Base-by-base conservation (phyloP, 495 filamentous ascomycete species). In the Xylaria intraflava region DNA sequence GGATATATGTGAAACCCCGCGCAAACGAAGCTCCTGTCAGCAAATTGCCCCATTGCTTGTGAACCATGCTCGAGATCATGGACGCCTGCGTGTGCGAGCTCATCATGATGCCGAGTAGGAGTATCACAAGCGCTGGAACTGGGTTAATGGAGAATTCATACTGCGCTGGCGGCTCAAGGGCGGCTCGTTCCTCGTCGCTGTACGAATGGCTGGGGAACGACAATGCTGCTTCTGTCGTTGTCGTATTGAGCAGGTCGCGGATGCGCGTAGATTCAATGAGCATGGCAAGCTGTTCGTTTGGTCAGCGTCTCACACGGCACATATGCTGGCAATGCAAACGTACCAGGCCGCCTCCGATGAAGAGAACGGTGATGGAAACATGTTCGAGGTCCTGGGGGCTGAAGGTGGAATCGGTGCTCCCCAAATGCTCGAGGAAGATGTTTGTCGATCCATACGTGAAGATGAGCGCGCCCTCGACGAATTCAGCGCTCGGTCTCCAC, bases 51-150 rank as follows among this genome's bases (percentile, higher is more conserved):
- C 92, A 97, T 65, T 95, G 88, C 69, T 86, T 85, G 73, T 98
- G 93, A 41, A 98, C 79, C 88, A 90, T 95, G 54, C 85, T 88
- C 14, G 89, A 92, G 17, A 90, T 73, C 84, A 88, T 87, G 47
- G 83, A 89, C 9, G 72, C 62, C 66, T 98, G 93, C 54, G 91
- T 88, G 68, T 98, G 93, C 14, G 85, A 86, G 59, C 85, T 84
- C 91, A 98, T 98, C 89, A 95, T 91, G 64, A 90, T 77, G 30
- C 93, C 93, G 1, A 96, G 72, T 2, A 96, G 76, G 36, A 95
- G 70, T 53, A 96, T 89, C 30, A 95, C 79, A 10, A 97, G 76
- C 6, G 83, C 88, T 0, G 93, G 93, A 58, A 98, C 80, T 0
- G 92, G 93, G 69, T 97, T 98, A 65, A 92, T 78, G 6, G 93